Conservation (phyloP, 1,284 basidiomycete genomes). For the Exsudoporus floridanus region DNA sequence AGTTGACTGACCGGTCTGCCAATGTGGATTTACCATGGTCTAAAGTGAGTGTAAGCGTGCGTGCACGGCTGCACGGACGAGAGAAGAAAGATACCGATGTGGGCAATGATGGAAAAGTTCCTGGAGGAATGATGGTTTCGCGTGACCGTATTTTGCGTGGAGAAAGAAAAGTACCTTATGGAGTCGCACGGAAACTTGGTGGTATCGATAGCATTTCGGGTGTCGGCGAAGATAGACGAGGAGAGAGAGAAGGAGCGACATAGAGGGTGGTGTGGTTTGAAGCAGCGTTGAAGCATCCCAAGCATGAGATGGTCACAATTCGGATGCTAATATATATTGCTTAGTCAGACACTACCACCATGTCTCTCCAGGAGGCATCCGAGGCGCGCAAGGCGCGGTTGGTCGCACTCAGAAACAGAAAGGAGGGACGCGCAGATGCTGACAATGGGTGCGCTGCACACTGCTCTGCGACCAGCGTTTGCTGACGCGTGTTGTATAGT, state of each 20-base stretch:
- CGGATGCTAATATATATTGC: slow-evolving; percentile 2
- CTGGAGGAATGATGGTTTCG: slow-evolving; percentile 39
- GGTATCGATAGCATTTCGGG: slow-evolving; percentile 49
- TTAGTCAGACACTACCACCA: slow-evolving; percentile 39
- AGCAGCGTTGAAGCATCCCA: slow-evolving; percentile 41
- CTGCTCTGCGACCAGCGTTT: background rate
- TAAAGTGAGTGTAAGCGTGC: slow-evolving; percentile 28
- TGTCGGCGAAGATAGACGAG: slow-evolving; percentile 36
- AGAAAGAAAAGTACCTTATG: slow-evolving; percentile 56
- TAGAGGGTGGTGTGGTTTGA: slow-evolving; percentile 24
- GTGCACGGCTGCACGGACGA: background rate
- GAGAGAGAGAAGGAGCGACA: slow-evolving; percentile 36
- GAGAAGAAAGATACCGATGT: slow-evolving; percentile 61
- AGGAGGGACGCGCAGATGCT: slow-evolving; percentile 54
- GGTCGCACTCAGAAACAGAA: slow-evolving; percentile 76
- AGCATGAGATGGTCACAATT: background rate
- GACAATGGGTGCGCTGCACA: slow-evolving; percentile 34
- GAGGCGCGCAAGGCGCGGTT: slow-evolving; percentile 87
- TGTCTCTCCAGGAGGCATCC: slow-evolving; percentile 82
- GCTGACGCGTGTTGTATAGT: slow-evolving; percentile 10
- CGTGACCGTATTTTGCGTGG: background rate
- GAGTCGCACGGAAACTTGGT: slow-evolving; percentile 71
- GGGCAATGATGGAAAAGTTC: slow-evolving; percentile 94
- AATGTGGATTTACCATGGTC: slow-evolving; percentile 94
- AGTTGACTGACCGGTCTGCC: slow-evolving; percentile 68